Evolutionary conservation across 768 basidiomycete species (phyloP).

Genomic region (Boletus insuetus): DNA sequence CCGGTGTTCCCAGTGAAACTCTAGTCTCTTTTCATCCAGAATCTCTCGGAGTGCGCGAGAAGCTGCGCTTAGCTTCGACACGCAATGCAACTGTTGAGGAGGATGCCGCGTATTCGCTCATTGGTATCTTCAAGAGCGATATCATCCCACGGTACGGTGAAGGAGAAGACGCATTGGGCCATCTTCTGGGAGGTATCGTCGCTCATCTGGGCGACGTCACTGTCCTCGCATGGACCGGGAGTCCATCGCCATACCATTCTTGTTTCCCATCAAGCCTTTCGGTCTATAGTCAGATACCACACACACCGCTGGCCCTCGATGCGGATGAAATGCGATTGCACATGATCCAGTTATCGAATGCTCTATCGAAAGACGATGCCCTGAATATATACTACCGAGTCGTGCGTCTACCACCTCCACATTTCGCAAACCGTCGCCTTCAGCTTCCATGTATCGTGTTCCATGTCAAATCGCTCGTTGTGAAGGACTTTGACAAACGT

Average conservation of each 20-base stretch:
- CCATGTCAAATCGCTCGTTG: not conserved
- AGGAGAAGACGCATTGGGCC: not conserved
- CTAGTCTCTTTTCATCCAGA: not conserved
- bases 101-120: not conserved
- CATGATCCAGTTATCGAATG: not conserved
- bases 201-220: not conserved
- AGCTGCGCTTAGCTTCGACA: not conserved
- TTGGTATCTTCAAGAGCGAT: not conserved
- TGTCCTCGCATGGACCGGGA: not conserved
- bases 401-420: not conserved
- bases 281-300: not conserved
- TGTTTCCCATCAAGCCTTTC: not conserved
- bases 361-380: not conserved
- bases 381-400: not conserved
- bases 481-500: not conserved
- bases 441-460: not conserved
- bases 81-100: not conserved
- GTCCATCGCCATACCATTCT: not conserved
- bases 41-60: not conserved
- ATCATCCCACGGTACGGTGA: not conserved
- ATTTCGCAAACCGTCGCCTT: not conserved
- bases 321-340: not conserved
- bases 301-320: not conserved
- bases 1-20: not conserved
- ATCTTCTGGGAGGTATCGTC: not conserved